Evolutionary conservation across 2,329 filamentous ascomycete species (phyloP).

Genomic region (Arthrobotrys megalospora): DNA sequence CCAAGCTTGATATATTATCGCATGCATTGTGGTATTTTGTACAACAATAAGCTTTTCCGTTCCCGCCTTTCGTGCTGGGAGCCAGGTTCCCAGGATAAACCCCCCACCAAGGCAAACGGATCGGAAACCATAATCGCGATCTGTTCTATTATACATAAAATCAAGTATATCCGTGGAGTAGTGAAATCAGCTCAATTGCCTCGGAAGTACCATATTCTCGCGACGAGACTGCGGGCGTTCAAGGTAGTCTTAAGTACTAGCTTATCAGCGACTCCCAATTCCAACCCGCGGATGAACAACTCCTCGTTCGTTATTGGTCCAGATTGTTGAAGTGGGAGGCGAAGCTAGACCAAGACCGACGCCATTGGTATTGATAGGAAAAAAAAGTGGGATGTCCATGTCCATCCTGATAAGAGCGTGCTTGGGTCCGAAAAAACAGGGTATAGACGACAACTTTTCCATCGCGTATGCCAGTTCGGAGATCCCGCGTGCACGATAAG

Average conservation of each 20-base stretch:
- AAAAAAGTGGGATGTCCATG: conserved; percentile 19
- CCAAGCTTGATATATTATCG: conserved; percentile 3
- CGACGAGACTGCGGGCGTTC: not conserved
- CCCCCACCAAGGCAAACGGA: conserved; percentile 21
- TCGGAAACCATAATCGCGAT: conserved; percentile 16
- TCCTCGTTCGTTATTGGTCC: not conserved
- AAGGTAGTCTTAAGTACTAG: conserved; percentile 20
- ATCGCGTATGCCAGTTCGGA: conserved; percentile 21
- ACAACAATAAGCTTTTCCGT: conserved; percentile 3
- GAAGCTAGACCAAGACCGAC: conserved; percentile 2
- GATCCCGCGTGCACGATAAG: conserved; percentile 35
- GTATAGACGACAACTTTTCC: not conserved
- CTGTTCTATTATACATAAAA: not conserved
- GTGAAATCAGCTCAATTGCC: not conserved
- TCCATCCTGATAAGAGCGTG: conserved; percentile 4
- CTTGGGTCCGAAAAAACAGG: not conserved
- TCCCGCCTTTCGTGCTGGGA: not conserved
- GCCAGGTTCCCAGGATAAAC: not conserved
- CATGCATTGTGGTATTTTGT: conserved; percentile 9
- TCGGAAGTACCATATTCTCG: conserved; percentile 12
- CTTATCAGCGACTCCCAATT: conserved; percentile 25
- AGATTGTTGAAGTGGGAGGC: conserved; percentile 2
- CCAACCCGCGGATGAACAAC: conserved; percentile 21
- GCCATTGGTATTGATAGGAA: not conserved
- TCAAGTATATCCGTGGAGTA: conserved; percentile 20